Evolutionary conservation across 2,329 filamentous ascomycete species (phyloP).

Genomic region (Penicillium sp.): DNA sequence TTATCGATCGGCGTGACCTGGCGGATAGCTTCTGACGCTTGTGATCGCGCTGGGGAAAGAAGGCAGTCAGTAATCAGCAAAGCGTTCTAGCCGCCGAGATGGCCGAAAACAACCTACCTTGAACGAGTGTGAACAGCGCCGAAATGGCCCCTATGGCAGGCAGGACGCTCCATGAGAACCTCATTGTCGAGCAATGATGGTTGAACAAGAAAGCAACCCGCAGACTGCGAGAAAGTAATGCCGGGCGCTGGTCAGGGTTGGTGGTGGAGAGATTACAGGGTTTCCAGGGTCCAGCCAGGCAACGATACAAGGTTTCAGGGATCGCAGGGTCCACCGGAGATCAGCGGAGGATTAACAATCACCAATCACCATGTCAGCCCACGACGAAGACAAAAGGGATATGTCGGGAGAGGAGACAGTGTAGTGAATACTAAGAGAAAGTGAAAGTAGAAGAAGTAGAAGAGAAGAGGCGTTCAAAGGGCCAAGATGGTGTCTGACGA

Average conservation of each 20-base stretch:
- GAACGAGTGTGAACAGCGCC: constrained; percentile 15
- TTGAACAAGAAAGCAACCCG: background rate
- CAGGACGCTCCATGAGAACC: constrained; percentile 17
- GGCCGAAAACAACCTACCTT: constrained; percentile 14
- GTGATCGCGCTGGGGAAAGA: constrained; percentile 62
- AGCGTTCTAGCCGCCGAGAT: background rate
- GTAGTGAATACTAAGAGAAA: background rate
- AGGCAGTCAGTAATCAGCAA: background rate
- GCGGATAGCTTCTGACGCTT: constrained; percentile 73
- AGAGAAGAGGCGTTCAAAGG: background rate
- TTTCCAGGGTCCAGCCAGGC: constrained; percentile 17
- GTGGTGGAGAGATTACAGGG: constrained; percentile 6
- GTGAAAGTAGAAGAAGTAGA: background rate
- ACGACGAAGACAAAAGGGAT: no score
- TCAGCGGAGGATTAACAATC: constrained; percentile 1
- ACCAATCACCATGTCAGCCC: background rate
- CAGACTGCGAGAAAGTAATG: background rate
- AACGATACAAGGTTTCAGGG: constrained; percentile 11
- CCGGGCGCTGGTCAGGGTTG: constrained; percentile 7
- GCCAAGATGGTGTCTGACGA: background rate
- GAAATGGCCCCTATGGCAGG: constrained; percentile 20
- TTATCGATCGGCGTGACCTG: constrained; percentile 73
- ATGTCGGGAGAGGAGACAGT: no score
- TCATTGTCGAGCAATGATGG: constrained; percentile 19
- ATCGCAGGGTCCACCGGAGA: constrained; percentile 14